These are phyloP conservation scores for Tricholoma matsutake DNA, from an alignment of 768 basidiomycete species.

Conservation along the genomic window DNA sequence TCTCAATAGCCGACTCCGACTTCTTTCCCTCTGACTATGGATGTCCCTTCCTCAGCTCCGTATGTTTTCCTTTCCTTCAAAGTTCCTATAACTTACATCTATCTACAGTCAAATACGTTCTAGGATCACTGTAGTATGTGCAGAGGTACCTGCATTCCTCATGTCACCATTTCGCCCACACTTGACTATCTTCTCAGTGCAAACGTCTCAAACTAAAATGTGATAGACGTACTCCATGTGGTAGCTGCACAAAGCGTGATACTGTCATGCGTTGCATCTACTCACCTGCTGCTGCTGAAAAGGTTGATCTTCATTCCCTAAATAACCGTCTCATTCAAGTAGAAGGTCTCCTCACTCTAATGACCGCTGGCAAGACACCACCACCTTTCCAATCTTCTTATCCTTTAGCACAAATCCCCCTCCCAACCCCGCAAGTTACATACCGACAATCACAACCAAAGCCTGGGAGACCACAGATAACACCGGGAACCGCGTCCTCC, in stretches of 20 bases:
- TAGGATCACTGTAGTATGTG: conserved; percentile 77
- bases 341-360: conserved; percentile 55
- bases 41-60: conserved; percentile 9
- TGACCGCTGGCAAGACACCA: conserved; percentile 38
- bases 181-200: conserved; percentile 45
- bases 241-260: conserved; percentile 76
- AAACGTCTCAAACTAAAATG: conserved; percentile 87
- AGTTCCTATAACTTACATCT: no score
- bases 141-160: conserved; percentile 50
- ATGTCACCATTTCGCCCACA: conserved; percentile 3
- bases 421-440: conserved; percentile 17
- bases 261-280: conserved; percentile 71
- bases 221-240: conserved; percentile 75
- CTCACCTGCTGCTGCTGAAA: conserved; percentile 80
- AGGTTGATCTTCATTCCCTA: conserved; percentile 82
- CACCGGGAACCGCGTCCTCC: conserved; percentile 29
- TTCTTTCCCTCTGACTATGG: neutral
- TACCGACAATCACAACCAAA: conserved; percentile 26
- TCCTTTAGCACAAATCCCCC: conserved; percentile 23
- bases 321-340: conserved; percentile 76
- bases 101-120: conserved; percentile 62
- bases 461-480: conserved; percentile 22
- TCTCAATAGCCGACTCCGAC: neutral
- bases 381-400: conserved; percentile 36
- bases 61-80: conserved; percentile 8